Percentiles rank a stretch among this genome's conserved stretches.
Conservation (phyloP, 768 basidiomycete species). For the Auricularia heimuer region DNA sequence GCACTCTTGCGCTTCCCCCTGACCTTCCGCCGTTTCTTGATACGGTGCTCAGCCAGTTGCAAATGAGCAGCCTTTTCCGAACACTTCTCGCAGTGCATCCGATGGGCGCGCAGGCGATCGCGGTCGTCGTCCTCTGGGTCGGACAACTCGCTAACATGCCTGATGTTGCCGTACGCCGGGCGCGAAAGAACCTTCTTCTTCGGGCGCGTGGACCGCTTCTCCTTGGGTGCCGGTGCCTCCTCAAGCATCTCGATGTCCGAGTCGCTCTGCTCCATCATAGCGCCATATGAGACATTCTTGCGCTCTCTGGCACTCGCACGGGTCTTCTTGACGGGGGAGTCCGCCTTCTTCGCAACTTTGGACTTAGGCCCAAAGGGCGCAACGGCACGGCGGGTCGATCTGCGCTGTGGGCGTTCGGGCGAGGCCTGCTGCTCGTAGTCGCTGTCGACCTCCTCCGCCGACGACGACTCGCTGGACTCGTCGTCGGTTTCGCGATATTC, state of each 20-base stretch:
- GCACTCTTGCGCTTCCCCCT: slow-evolving; percentile 30
- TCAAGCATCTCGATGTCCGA: not conserved
- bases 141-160: slow-evolving; percentile 34
- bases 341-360: not conserved
- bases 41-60: slow-evolving; percentile 25
- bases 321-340: not conserved
- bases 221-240: not conserved
- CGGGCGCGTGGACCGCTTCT: not conserved
- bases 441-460: not conserved
- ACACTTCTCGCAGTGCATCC: slow-evolving; percentile 64
- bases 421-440: not conserved
- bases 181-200: not conserved
- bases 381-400: not conserved
- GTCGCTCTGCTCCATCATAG: not conserved
- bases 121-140: slow-evolving; percentile 38
- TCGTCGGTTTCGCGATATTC: not conserved
- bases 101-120: slow-evolving; percentile 48
- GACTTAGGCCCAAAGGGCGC: not conserved
- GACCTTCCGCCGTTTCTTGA: slow-evolving; percentile 22
- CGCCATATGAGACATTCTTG: not conserved
- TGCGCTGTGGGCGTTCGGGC: not conserved
- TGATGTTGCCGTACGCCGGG: slow-evolving; percentile 31
- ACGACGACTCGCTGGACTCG: not conserved
- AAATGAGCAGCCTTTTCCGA: slow-evolving; percentile 48
- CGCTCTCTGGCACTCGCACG: not conserved